Conservation (phyloP, 352 stramenopile genomes). For the Globisporangium viniferum region DNA sequence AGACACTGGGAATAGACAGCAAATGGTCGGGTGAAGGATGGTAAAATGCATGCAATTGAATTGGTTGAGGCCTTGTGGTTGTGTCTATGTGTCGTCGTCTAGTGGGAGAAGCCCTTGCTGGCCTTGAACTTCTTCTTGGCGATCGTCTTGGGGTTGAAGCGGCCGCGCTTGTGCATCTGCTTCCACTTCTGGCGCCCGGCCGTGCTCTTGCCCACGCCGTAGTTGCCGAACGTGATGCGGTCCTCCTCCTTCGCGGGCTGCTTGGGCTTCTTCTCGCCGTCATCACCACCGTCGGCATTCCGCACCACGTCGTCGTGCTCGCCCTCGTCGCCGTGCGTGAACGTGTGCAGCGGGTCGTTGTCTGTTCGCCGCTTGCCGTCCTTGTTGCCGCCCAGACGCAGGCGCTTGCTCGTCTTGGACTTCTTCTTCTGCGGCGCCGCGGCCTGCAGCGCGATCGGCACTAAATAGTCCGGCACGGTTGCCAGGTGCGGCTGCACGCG, state of each 20-base stretch:
- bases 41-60: conserved; percentile 2
- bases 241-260: conserved; percentile 68
- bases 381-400: conserved; percentile 35
- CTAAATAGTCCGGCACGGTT: conserved; percentile 96
- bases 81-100: conserved; percentile 19
- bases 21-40: neutral
- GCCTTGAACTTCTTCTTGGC: conserved; percentile 84
- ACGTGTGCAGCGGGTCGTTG: conserved; percentile 98
- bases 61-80: neutral
- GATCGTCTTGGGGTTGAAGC: conserved; percentile 91
- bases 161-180: conserved; percentile 83
- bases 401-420: conserved; percentile 75
- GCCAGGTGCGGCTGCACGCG: conserved; percentile 94
- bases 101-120: conserved; percentile 60
- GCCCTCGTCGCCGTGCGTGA: conserved; percentile 67
- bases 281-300: conserved; percentile 28
- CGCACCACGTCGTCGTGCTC: conserved; percentile 25
- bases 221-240: conserved; percentile 87
- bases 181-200: conserved; percentile 95
- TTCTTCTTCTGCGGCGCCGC: conserved; percentile 76
- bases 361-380: conserved; percentile 85
- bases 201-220: conserved; percentile 90
- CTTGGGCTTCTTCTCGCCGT: conserved; percentile 27
- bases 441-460: conserved; percentile 94
- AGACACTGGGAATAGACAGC: neutral